These are phyloP conservation scores for Xylaria sp. DNA, from an alignment of 2,329 filamentous ascomycete genomes.

Conservation along the genomic window DNA sequence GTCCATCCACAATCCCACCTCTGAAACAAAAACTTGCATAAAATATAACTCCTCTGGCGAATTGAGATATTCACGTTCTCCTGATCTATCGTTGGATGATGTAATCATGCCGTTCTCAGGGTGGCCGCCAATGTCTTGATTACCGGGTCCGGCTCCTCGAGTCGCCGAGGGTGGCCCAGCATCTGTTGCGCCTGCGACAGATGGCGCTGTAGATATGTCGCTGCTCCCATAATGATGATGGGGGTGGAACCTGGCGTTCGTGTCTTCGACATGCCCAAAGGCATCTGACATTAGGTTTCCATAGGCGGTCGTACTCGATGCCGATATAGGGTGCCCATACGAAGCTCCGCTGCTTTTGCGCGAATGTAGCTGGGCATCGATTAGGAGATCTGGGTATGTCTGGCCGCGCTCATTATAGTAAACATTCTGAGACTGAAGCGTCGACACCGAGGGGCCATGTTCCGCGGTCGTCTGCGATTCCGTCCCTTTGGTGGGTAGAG, in stretches of 20 bases:
- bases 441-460: constrained; percentile 29
- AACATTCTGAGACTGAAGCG: constrained; percentile 34
- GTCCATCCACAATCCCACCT: constrained; percentile 94
- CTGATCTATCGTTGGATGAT: constrained; percentile 46
- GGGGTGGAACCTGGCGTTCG: constrained; percentile 29
- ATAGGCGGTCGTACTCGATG: constrained; percentile 36
- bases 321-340: constrained; percentile 35
- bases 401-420: constrained; percentile 37
- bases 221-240: constrained; percentile 42
- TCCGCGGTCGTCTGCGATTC: constrained; percentile 33
- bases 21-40: constrained; percentile 90
- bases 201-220: constrained; percentile 48
- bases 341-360: constrained; percentile 37
- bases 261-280: constrained; percentile 36
- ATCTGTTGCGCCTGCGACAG: constrained; percentile 46
- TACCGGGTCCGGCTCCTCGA: constrained; percentile 40
- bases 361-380: constrained; percentile 37
- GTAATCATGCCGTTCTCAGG: constrained; percentile 47
- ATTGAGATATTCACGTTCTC: constrained; percentile 68
- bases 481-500: constrained; percentile 28
- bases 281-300: constrained; percentile 31
- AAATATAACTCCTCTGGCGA: constrained; percentile 81
- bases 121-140: constrained; percentile 39
- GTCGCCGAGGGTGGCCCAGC: constrained; percentile 41
- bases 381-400: constrained; percentile 30